Percentiles rank a stretch among this genome's conserved stretches.
Conservation (phyloP, 2,329 filamentous ascomycete species). For the Gaeumannomyces tritici region DNA sequence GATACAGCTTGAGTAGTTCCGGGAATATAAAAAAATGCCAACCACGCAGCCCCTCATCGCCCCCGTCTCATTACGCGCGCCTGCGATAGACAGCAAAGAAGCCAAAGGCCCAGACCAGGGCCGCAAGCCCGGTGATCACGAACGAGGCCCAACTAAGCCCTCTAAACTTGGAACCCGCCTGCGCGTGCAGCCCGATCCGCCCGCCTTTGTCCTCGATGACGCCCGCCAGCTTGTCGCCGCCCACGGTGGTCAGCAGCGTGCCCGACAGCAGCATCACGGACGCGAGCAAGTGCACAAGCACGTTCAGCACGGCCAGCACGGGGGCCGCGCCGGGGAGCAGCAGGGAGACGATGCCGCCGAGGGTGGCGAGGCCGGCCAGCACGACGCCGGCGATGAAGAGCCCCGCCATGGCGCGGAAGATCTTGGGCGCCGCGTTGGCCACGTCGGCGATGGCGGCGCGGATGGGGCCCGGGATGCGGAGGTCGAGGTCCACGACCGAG, state of each 20-base stretch:
- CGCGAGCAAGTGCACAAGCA: conserved; percentile 9
- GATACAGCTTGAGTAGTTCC: no score
- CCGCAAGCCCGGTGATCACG: conserved; percentile 28
- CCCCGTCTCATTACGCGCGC: no score
- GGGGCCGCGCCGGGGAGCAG: conserved; percentile 5
- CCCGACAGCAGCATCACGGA: neutral
- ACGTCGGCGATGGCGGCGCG: conserved; percentile 32
- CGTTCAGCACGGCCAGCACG: conserved; percentile 22
- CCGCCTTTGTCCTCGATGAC: conserved; percentile 19
- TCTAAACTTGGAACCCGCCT: conserved; percentile 32
- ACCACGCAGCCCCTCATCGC: no score
- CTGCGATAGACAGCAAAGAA: conserved; percentile 19
- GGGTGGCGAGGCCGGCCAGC: conserved; percentile 32
- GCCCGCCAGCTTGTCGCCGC: conserved; percentile 6
- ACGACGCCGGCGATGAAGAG: conserved; percentile 35
- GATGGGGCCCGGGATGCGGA: conserved; percentile 36
- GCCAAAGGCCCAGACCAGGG: conserved; percentile 30
- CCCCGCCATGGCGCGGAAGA: conserved; percentile 37
- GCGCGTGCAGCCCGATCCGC: conserved; percentile 33
- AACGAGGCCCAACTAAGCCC: conserved; percentile 37
- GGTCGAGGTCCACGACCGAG: conserved; percentile 31
- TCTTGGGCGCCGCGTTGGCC: conserved; percentile 38
- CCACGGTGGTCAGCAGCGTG: conserved; percentile 7
- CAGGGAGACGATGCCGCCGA: conserved; percentile 26
- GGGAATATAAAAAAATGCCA: no score